Evolutionary conservation across 225 moss, liverwort and hornwort species (phyloP).

Genomic region (Pleurozium schreberi): DNA sequence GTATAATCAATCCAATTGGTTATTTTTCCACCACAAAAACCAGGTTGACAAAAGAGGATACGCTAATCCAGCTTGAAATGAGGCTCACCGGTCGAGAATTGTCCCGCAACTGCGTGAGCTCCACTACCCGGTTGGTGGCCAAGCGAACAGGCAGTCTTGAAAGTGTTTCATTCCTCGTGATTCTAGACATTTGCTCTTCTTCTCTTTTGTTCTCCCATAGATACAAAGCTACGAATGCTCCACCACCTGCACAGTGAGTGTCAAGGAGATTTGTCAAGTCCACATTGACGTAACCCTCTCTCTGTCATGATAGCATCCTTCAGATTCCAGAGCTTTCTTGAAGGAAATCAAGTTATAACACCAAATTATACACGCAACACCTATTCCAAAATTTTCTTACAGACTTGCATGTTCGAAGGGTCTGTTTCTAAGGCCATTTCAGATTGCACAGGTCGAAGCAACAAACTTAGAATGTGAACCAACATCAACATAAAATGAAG

Average conservation of each 20-base stretch:
- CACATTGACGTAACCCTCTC: neutral
- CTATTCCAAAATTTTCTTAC: neutral
- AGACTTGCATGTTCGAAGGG: neutral
- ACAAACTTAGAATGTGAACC: neutral
- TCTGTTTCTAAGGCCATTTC: neutral
- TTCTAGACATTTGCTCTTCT: conserved; percentile 80
- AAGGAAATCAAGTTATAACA: neutral
- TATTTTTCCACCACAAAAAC: neutral
- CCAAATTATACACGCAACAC: neutral
- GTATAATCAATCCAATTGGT: neutral
- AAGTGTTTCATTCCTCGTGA: conserved; percentile 77
- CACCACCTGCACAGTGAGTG: conserved; percentile 44
- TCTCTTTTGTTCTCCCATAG: conserved; percentile 79
- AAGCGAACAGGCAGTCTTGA: conserved; percentile 79
- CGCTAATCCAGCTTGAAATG: neutral
- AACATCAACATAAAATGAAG: neutral
- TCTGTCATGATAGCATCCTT: neutral
- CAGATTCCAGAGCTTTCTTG: neutral
- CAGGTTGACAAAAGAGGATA: neutral
- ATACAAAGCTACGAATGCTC: conserved; percentile 50
- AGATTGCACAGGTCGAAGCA: neutral
- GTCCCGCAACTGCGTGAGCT: conserved; percentile 69
- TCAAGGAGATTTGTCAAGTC: neutral
- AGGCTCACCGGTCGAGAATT: conserved; percentile 59
- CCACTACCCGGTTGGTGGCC: conserved; percentile 54